These are phyloP conservation scores for Phytophthora ohioensis DNA, from an alignment of 352 stramenopile species.

Conservation along the genomic window DNA sequence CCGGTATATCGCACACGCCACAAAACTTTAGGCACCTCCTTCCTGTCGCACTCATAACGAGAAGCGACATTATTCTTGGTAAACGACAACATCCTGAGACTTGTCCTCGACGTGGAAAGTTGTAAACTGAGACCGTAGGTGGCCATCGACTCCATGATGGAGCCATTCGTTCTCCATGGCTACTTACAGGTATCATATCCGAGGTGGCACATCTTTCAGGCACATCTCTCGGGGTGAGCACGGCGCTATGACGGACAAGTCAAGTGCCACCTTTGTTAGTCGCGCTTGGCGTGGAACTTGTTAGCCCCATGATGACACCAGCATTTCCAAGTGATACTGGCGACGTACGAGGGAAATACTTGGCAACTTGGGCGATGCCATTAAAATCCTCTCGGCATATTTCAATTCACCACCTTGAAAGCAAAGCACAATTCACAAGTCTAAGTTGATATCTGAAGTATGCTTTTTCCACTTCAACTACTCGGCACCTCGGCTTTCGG, in stretches of 20 bases:
- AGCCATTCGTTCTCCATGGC: constrained; percentile 12
- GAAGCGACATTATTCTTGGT: constrained; percentile 7
- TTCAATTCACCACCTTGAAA: too few species aligned
- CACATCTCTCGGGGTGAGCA: constrained; percentile 5
- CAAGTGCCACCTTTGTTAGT: neutral
- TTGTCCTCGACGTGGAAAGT: constrained; percentile 14
- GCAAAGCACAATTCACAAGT: neutral
- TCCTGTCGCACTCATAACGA: constrained; percentile 24
- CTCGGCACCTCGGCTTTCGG: too few species aligned
- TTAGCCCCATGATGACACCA: neutral
- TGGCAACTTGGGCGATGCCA: too few species aligned
- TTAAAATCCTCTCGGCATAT: too few species aligned
- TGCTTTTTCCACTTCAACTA: too few species aligned
- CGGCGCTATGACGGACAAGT: constrained; percentile 3
- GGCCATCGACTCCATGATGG: neutral
- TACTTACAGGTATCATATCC: constrained; percentile 27
- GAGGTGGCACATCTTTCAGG: constrained; percentile 10
- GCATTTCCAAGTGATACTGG: neutral
- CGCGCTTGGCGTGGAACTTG: neutral
- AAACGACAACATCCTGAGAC: constrained; percentile 5
- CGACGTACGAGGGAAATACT: neutral
- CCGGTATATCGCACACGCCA: constrained; percentile 33
- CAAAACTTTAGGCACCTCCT: constrained; percentile 19
- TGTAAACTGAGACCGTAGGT: constrained; percentile 21
- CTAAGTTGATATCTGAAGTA: too few species aligned